A percentile compares a stretch with the other conserved stretches of the same genome.
These are phyloP conservation scores for Ascochyta lentis DNA, from an alignment of 2,329 filamentous ascomycete genomes.

Conservation along the genomic window DNA sequence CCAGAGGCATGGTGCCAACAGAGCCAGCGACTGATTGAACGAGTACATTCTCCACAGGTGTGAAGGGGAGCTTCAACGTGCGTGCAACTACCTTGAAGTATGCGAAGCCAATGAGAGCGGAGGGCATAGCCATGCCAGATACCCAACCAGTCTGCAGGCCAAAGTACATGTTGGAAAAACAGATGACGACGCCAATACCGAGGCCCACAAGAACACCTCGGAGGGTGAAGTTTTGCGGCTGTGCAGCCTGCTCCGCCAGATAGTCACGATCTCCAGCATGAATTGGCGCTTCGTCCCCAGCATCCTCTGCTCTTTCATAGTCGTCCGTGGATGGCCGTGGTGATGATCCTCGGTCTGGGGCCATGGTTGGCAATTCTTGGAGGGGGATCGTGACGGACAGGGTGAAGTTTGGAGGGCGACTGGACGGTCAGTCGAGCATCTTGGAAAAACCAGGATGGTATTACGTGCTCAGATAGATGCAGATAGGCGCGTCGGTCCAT, in stretches of 20 bases:
- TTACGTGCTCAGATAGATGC: constrained; percentile 28
- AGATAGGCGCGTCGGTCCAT: constrained; percentile 23
- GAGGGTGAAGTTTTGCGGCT: constrained; percentile 77
- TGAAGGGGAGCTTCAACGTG: constrained; percentile 80
- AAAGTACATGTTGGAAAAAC: constrained; percentile 98
- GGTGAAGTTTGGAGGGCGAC: constrained; percentile 11
- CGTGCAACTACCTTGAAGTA: constrained; percentile 83
- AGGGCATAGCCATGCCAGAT: constrained; percentile 94
- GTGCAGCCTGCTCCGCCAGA: constrained; percentile 43
- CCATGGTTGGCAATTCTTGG: constrained; percentile 36
- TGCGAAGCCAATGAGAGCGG: constrained; percentile 91
- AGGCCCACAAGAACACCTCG: constrained; percentile 82
- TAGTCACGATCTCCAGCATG: constrained; percentile 30
- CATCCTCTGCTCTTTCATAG: constrained; percentile 32
- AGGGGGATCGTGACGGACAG: constrained; percentile 31
- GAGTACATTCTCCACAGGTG: constrained; percentile 93
- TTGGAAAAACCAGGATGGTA: constrained; percentile 13
- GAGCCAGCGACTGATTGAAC: constrained; percentile 95
- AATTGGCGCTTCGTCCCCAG: constrained; percentile 21
- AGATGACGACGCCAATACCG: constrained; percentile 86
- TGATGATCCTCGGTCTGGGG: constrained; percentile 44
- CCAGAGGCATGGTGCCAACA: constrained; percentile 95
- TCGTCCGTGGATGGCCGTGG: constrained; percentile 22
- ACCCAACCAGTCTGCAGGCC: constrained; percentile 90
- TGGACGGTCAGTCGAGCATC: constrained; percentile 18